Conservation (phyloP, 306 rosid genomes). For the Sicyos baderoa region DNA sequence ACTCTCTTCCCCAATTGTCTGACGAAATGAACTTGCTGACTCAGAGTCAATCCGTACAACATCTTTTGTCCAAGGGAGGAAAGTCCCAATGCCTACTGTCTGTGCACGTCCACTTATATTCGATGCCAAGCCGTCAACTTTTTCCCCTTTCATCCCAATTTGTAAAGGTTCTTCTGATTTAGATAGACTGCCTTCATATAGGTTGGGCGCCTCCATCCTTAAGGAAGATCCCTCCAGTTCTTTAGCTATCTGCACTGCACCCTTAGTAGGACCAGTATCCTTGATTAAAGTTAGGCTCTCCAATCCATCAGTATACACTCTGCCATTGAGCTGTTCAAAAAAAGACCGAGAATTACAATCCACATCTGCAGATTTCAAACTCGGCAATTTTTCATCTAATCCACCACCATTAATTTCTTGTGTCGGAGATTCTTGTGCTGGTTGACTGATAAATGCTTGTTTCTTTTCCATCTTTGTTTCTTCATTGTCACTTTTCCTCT, state of each 20-base stretch:
- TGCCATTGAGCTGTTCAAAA: conserved; percentile 20
- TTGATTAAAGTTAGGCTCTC: conserved; percentile 19
- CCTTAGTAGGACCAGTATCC: conserved; percentile 22
- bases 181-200: conserved; percentile 4
- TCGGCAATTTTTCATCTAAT: conserved; percentile 37
- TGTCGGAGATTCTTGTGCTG: conserved; percentile 36
- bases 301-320: background rate
- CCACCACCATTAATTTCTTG: conserved; percentile 36
- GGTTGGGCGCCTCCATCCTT: conserved; percentile 9
- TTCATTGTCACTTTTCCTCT: conserved; percentile 62
- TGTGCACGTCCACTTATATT: conserved; percentile 34
- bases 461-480: conserved; percentile 44
- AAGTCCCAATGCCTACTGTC: conserved; percentile 26
- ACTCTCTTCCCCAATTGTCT: conserved; percentile 33
- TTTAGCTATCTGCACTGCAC: conserved; percentile 47
- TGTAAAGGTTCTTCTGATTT: background rate
- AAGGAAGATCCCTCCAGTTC: conserved; percentile 32
- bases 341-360: conserved; percentile 34
- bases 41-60: conserved; percentile 40
- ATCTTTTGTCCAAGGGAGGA: conserved; percentile 36
- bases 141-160: conserved; percentile 21
- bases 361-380: conserved; percentile 27
- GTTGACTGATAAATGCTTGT: conserved; percentile 54
- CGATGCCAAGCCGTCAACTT: conserved; percentile 33
- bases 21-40: conserved; percentile 38